phyloP scores from a whole-genome alignment of 345 rosid genomes.

The Geranium brycei region DNA sequence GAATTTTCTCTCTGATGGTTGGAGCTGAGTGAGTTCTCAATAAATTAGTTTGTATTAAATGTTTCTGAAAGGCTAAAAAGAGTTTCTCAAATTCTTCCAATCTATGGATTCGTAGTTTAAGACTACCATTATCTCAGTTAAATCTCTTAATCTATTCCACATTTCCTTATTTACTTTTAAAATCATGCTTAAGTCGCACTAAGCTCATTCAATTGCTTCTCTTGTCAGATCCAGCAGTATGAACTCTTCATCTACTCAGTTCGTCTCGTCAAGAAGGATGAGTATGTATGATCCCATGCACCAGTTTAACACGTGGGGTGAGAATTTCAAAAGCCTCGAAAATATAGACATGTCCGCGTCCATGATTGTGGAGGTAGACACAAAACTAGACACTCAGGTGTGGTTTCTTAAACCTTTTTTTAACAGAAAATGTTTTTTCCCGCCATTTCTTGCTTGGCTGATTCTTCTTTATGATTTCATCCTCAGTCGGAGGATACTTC shows the following conservation, averaged over 20 bases:
- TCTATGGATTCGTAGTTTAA: too few relatives aligned
- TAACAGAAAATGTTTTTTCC: not conserved
- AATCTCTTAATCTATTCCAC: too few relatives aligned
- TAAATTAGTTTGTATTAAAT: too few relatives aligned
- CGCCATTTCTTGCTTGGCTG: not conserved
- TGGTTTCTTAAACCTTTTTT: not conserved
- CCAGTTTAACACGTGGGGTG: constrained; percentile 38
- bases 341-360: constrained; percentile 34
- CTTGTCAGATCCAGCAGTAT: not conserved
- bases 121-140: too few relatives aligned
- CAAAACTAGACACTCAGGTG: constrained; percentile 63
- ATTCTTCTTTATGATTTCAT: constrained; percentile 15
- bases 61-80: too few relatives aligned
- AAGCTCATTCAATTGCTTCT: not conserved
- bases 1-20: too few relatives aligned
- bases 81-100: too few relatives aligned
- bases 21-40: too few relatives aligned
- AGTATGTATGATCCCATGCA: constrained; percentile 11
- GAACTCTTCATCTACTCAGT: constrained; percentile 10
- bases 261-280: constrained; percentile 8
- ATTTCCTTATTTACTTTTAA: too few relatives aligned
- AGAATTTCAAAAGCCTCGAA: constrained; percentile 41
- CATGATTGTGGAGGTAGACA: constrained; percentile 34
- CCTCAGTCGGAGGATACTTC: constrained; percentile 77
- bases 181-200: too few relatives aligned